Conservation (phyloP, 192 early-diverging fungal species). For the Coemansia sp. region DNA sequence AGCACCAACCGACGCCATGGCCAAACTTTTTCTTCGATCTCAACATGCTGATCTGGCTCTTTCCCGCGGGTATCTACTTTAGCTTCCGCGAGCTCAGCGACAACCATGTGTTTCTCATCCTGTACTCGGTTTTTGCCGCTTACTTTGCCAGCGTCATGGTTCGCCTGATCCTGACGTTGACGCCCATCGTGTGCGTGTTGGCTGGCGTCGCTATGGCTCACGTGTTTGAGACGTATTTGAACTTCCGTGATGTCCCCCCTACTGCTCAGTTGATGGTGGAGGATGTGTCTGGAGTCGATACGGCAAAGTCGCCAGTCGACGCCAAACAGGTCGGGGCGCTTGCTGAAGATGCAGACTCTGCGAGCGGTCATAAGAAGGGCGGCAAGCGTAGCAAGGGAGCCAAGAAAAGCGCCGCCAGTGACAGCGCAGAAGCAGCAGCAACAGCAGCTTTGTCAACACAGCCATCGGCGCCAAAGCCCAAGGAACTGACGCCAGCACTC, state of each 20-base stretch:
- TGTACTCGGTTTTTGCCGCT: slow-evolving; percentile 96
- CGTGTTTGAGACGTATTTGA: slow-evolving; percentile 82
- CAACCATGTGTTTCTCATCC: slow-evolving; percentile 96
- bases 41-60: slow-evolving; percentile 90
- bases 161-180: slow-evolving; percentile 96
- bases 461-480: background rate
- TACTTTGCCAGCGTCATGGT: slow-evolving; percentile 99
- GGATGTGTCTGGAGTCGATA: background rate
- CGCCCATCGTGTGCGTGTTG: slow-evolving; percentile 95
- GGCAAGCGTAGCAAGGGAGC: slow-evolving; percentile 20
- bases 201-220: slow-evolving; percentile 87
- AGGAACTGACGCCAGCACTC: background rate
- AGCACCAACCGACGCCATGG: slow-evolving; percentile 99
- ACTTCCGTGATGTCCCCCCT: slow-evolving; percentile 14
- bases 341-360: background rate
- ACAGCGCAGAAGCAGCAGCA: background rate
- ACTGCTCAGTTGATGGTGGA: background rate
- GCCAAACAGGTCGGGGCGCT: background rate
- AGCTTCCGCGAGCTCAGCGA: slow-evolving; percentile 94
- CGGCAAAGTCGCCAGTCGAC: background rate
- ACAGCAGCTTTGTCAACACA: background rate
- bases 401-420: background rate
- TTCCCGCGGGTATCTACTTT: slow-evolving; percentile 97
- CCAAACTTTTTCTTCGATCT: slow-evolving; percentile 99
- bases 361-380: slow-evolving; percentile 16